phyloP scores from a whole-genome alignment of 2,329 filamentous ascomycete genomes.

The Septoria petroselini region DNA sequence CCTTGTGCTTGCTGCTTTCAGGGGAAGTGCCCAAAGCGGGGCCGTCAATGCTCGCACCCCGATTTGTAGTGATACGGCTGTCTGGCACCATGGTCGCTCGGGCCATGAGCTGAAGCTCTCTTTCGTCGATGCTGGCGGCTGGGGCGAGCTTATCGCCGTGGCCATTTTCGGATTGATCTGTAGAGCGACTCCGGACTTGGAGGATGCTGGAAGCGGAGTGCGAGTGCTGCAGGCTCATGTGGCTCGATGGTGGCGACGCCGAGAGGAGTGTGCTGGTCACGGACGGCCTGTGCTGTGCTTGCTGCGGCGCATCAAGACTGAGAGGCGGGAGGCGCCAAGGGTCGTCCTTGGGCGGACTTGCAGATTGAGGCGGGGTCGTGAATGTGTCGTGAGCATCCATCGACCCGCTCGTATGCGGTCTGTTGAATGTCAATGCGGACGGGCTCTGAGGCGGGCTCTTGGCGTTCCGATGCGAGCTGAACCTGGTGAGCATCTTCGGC shows the following conservation, averaged over 20 bases:
- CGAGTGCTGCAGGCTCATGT: constrained; percentile 31
- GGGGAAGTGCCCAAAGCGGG: constrained; percentile 25
- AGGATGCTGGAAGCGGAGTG: constrained; percentile 33
- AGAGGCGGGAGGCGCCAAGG: constrained; percentile 38
- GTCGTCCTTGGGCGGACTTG: constrained; percentile 25
- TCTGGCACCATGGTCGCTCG: constrained; percentile 20
- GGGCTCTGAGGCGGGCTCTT: constrained; percentile 33
- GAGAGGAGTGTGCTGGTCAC: constrained; percentile 34
- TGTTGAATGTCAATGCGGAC: constrained; percentile 17
- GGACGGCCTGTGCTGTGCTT: constrained; percentile 37
- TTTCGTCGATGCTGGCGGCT: constrained; percentile 25
- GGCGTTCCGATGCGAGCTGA: constrained; percentile 22
- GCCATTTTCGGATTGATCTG: constrained; percentile 23
- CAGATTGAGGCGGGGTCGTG: constrained; percentile 47
- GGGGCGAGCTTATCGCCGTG: constrained; percentile 21
- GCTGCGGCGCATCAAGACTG: constrained; percentile 32
- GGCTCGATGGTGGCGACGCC: constrained; percentile 25
- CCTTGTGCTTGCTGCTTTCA: constrained; percentile 41
- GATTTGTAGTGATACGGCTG: background rate
- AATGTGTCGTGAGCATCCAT: constrained; percentile 42
- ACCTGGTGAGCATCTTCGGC: constrained; percentile 27
- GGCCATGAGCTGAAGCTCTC: constrained; percentile 30
- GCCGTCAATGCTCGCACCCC: constrained; percentile 24
- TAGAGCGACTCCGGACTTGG: constrained; percentile 26
- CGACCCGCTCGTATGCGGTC: constrained; percentile 30